Base-by-base conservation (phyloP, 139 green algal species). In the Chlamydomonas applanata region DNA sequence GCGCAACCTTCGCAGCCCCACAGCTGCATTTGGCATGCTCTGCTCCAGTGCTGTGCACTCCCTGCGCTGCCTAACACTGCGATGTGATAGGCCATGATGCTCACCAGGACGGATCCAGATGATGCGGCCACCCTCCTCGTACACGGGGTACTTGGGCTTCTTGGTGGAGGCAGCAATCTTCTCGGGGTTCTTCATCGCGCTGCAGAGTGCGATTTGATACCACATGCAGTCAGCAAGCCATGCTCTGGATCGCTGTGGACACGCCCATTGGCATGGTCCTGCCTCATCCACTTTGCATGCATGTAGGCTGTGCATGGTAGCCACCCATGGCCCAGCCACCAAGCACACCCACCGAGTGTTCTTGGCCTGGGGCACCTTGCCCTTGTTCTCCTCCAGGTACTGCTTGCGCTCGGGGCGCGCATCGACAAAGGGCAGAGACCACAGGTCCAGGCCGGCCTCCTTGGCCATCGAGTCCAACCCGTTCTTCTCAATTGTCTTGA, bases 401-500 rank as follows among this genome's bases (percentile, higher is more conserved):
- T 83, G 71, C 34, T 79, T 57, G n/a, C 91, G 83, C 77, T 89
- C 74, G 1, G 83, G 80, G 19, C 88, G 75, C 0, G 78, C 87
- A 52, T 95, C 89, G 79, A 87, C 81, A 77, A 91, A 97, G 1
- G 93, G 93, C 62, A 97, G 85, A 73, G 89, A 94, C 85, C 83
- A 92, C 33, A 97, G 85, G 82, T 97, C 86, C 32, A 97, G 87
- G 62, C 91, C 93, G 0, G 92, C 91, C 76, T 97, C 92, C 25
- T 91, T 88, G 2, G 96, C 96, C 89, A 98, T 95, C 16, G 70
- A 25, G n/a, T 93, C 80, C 22, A 99, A 84, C 7, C 96, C 96
- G 24, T 93, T 89, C 83, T 94, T 96, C 82, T 98, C 90, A 24
- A 96, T 75, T 0, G 91, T 97, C 78, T 85, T 86, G 74, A 85